Conservation (phyloP, 2,329 filamentous ascomycete genomes). For the Sclerotinia borealis region DNA sequence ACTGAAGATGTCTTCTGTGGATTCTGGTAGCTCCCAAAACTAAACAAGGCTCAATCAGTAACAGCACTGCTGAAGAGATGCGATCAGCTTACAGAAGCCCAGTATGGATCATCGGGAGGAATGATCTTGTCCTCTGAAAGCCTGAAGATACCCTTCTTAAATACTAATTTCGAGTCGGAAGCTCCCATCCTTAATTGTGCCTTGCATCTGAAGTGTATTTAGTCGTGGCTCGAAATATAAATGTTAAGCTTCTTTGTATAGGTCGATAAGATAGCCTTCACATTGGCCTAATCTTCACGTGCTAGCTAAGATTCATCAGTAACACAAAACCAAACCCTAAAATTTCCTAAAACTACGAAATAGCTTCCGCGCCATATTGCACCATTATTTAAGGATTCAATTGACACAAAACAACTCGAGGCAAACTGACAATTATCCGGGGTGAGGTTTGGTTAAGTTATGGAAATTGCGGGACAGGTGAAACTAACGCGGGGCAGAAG, state of each 20-base stretch:
- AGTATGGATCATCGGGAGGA: conserved; percentile 81
- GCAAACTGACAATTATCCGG: neutral
- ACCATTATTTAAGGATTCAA: too few relatives aligned
- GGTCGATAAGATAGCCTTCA: conserved; percentile 6
- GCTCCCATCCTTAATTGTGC: conserved; percentile 66
- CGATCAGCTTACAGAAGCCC: conserved; percentile 67
- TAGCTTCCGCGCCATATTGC: too few relatives aligned
- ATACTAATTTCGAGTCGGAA: conserved; percentile 96
- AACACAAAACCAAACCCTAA: conserved; percentile 1
- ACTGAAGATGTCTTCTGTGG: conserved; percentile 92
- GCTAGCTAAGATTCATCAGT: neutral
- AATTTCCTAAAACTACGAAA: neutral
- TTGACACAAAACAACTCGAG: neutral
- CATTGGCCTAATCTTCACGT: conserved; percentile 8
- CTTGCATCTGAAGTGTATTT: conserved; percentile 25
- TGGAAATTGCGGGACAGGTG: neutral
- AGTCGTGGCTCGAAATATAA: conserved; percentile 10
- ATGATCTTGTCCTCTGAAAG: conserved; percentile 90
- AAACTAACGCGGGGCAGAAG: conserved; percentile 9
- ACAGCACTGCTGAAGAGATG: conserved; percentile 2
- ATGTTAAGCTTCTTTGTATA: conserved; percentile 10
- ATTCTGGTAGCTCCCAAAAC: conserved; percentile 98
- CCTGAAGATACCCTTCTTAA: conserved; percentile 97
- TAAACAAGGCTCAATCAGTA: conserved; percentile 35
- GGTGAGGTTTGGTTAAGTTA: neutral